Conservation (phyloP, 345 rosid species). For the Rubroshorea leprosula region DNA sequence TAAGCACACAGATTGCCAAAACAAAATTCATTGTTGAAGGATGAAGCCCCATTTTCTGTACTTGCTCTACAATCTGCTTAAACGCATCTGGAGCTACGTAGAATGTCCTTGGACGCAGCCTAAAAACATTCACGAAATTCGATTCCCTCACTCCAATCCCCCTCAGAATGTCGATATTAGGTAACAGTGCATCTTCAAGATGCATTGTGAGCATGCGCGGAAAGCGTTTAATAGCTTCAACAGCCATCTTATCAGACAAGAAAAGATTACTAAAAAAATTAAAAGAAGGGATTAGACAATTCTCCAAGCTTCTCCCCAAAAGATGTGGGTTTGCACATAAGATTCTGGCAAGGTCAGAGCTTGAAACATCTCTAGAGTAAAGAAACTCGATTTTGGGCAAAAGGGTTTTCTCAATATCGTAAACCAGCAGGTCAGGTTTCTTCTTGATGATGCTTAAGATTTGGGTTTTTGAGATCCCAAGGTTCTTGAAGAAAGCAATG, state of each 20-base stretch:
- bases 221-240: constrained; percentile 1
- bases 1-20: constrained; percentile 2
- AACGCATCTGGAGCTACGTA: not conserved
- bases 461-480: constrained; percentile 29
- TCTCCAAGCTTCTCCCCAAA: constrained; percentile 22
- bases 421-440: constrained; percentile 10
- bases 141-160: constrained; percentile 22
- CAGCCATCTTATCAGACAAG: constrained; percentile 3
- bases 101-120: not conserved
- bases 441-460: constrained; percentile 13
- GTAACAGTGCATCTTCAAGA: not conserved
- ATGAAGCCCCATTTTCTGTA: constrained; percentile 20
- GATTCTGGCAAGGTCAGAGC: constrained; percentile 10
- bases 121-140: constrained; percentile 4
- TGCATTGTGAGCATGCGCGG: not conserved
- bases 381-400: constrained; percentile 36
- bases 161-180: constrained; percentile 13
- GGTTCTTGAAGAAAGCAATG: constrained; percentile 14
- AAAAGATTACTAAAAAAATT: constrained; percentile 16
- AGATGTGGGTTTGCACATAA: not conserved
- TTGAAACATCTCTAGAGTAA: constrained; percentile 26
- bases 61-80: constrained; percentile 11
- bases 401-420: constrained; percentile 14
- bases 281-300: constrained; percentile 23
- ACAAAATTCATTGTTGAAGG: constrained; percentile 13